Evolutionary conservation across 257 asterid genomes (phyloP), one percentile per base, ranked within the genome.

Genomic region (Perilla frutescens): DNA sequence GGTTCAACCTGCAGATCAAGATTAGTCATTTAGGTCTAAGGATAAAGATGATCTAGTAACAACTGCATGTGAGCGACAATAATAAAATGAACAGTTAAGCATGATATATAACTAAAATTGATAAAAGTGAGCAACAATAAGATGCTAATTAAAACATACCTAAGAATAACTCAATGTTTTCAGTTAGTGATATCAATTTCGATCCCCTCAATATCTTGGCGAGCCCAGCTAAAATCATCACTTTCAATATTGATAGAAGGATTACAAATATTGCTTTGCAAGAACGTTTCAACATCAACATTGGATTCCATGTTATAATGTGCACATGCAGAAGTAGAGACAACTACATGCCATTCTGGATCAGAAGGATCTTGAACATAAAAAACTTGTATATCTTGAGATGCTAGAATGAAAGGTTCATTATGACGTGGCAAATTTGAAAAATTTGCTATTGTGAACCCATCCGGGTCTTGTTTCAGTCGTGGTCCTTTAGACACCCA

Each of bases 321-420:
- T 0, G 34, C 34, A 6, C 34, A 36, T 54, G 59, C 34, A 6
- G 34, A 15, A 12, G 59, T 54, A 7, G 59, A 7, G 59, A 54
- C 36, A 15, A 54, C 34, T 20, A 54, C 59, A 1, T 32, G 20
- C 34, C 61, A 55, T 2, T 55, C n/a, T 8, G 13, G 6, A 3
- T 55, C n/a, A 2, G 39, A 26, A 2, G 37, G 61, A 55, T 55
- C 61, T 34, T 55, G 13, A 8, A 55, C n/a, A 9, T 57, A 61
- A 8, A 61, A 37, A 12, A 61, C 66, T 6, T 36, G 49, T n/a
- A 13, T 5, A 60, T 49, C 66, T 37, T 61, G 66, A 0, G 49
- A 61, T 37, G 49, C 66, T 37, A 61, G 47, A 37, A 61, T 57
- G 41, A 57, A 57, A 29, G 41, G 62, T 13, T 57, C 62, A 57